Percentiles rank a stretch among this genome's conserved stretches.
phyloP scores from a whole-genome alignment of 148 eudicot species.

The Dianthus caryophyllus region DNA sequence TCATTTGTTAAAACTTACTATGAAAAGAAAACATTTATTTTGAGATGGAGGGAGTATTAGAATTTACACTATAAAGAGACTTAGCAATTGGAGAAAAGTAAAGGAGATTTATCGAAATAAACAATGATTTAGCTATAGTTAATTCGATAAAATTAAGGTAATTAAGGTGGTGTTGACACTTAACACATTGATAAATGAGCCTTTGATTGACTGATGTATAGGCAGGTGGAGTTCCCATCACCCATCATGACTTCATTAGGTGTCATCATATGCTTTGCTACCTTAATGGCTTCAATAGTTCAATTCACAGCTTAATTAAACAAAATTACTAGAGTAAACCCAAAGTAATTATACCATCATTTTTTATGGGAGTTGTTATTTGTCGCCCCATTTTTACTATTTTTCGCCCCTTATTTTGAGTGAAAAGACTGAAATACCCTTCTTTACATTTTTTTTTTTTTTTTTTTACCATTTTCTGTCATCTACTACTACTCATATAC shows the following conservation, averaged over 20 bases:
- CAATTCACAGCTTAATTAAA: too few species aligned
- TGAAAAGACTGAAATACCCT: too few species aligned
- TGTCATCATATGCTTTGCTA: conserved; percentile 17
- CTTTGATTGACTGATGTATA: conserved; percentile 27
- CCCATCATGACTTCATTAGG: conserved; percentile 24
- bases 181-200: conserved; percentile 25
- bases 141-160: conserved; percentile 11
- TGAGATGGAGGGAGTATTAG: too few species aligned
- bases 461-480: too few species aligned
- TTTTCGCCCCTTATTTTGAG: too few species aligned
- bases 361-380: too few species aligned
- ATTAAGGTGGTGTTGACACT: conserved; percentile 26
- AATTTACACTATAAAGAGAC: not conserved
- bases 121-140: not conserved
- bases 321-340: conserved; percentile 7
- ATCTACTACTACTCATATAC: too few species aligned
- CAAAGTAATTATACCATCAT: not conserved
- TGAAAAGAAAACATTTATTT: too few species aligned
- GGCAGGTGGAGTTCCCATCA: conserved; percentile 25
- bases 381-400: too few species aligned
- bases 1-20: too few species aligned
- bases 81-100: conserved; percentile 2
- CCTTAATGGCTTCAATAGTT: conserved; percentile 1
- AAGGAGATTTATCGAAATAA: conserved; percentile 14
- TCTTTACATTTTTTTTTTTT: too few species aligned